Evolutionary conservation across 1,284 basidiomycete genomes (phyloP), one percentile per base, ranked within the genome.

Genomic region (Serendipita sp.): DNA sequence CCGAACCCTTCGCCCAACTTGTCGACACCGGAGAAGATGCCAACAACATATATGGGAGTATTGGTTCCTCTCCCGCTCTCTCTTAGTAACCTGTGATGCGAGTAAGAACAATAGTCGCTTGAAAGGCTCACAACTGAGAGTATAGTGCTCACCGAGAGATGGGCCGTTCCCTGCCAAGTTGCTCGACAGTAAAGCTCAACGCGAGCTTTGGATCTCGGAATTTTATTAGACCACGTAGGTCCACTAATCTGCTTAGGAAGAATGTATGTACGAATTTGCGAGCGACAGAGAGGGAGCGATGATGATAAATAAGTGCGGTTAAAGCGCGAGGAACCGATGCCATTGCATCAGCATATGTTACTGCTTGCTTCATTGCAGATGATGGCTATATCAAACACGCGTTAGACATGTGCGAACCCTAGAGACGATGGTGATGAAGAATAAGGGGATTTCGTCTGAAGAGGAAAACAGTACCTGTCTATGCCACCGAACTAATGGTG

Each of bases 1-100:
- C 96, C 96, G 70, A 93, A 93, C 5, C 93, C 94, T 75, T 99
- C 94, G 12, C 95, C 93, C 2, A 99, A 81, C 75, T 97, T 85
- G 67, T 89, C 87, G 22, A 82, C 82, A 4, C 88, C 88, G n/a
- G 90, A 89, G 73, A 84, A 98, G 60, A 96, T 87, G 26, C 93
- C 95, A 8, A 97, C 88, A 13, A 97, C 89, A 72, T 91, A 99
- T 44, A 96, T 81, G 0, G 95, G 93, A 4, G 89, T 87, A 68
- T 91, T 90, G 2, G 90, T 89, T 67, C 84, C 82, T 58, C 92
- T 83, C 70, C 95, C 95, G 0, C 93, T 93, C 73, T 98, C 95
- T 68, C 90, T 92, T 63, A 99, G 75, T 66, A 99, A 74, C 70
- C 93, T 86, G 67, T 67, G 65, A 26, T 63, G 38, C 1, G 63